Percentiles rank a stretch among this genome's conserved stretches.
Conservation (phyloP, 2,329 filamentous ascomycete genomes). For the Pyrenophora teres region DNA sequence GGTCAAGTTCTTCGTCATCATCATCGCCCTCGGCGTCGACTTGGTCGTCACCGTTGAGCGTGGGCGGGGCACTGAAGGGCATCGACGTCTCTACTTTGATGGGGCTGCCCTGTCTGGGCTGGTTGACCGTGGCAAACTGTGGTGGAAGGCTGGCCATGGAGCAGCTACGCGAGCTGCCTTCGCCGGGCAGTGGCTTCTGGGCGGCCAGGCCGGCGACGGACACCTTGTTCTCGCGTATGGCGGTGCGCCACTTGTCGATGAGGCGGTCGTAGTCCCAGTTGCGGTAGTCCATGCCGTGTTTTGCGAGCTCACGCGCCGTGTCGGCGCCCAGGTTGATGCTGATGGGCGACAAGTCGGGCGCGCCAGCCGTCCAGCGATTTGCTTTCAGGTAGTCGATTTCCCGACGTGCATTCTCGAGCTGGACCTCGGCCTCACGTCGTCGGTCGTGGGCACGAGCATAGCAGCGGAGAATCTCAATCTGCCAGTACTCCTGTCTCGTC, state of each 20-base stretch:
- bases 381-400: slow-evolving; percentile 51
- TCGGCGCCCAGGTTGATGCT: slow-evolving; percentile 45
- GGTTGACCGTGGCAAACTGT: slow-evolving; percentile 28
- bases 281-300: slow-evolving; percentile 44
- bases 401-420: slow-evolving; percentile 48
- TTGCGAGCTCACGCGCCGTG: slow-evolving; percentile 47
- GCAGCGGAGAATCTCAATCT: slow-evolving; percentile 53
- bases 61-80: slow-evolving; percentile 40
- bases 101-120: slow-evolving; percentile 21
- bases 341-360: slow-evolving; percentile 37
- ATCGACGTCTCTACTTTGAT: slow-evolving; percentile 28
- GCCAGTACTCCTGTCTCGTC: slow-evolving; percentile 52
- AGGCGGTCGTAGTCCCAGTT: slow-evolving; percentile 50
- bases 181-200: slow-evolving; percentile 41
- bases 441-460: slow-evolving; percentile 50
- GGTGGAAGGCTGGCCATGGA: slow-evolving; percentile 40
- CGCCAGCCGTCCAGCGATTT: slow-evolving; percentile 33
- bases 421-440: slow-evolving; percentile 43
- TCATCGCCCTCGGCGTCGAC: slow-evolving; percentile 46
- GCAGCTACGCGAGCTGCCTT: slow-evolving; percentile 26
- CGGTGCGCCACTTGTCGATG: slow-evolving; percentile 47
- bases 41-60: slow-evolving; percentile 39
- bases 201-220: slow-evolving; percentile 37
- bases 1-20: slow-evolving; percentile 41
- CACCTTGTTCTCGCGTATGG: slow-evolving; percentile 42